phyloP scores from a whole-genome alignment of 2,329 filamentous ascomycete genomes.

The Blastomyces silverae region DNA sequence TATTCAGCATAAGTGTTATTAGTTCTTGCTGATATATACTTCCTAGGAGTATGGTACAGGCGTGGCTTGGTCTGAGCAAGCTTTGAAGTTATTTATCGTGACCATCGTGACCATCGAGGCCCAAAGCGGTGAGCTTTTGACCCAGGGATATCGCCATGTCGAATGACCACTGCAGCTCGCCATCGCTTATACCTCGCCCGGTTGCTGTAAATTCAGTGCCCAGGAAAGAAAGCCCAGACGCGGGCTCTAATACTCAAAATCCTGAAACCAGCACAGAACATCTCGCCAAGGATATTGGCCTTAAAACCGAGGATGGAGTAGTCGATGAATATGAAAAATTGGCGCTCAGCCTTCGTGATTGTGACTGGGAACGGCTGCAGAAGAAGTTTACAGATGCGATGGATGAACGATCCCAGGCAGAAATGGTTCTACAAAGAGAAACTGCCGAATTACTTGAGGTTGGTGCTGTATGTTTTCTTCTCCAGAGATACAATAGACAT shows the following conservation, averaged over 20 bases:
- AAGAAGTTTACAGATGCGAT: constrained; percentile 61
- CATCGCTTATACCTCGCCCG: neutral
- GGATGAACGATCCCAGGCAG: constrained; percentile 54
- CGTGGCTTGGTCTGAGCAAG: neutral
- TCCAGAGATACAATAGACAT: neutral
- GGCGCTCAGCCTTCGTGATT: constrained; percentile 43
- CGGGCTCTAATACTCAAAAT: constrained; percentile 1
- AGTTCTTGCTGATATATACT: neutral
- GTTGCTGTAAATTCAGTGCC: neutral
- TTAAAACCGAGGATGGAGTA: neutral
- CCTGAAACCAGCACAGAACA: neutral
- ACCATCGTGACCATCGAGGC: neutral
- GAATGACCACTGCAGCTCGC: neutral
- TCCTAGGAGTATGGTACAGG: neutral
- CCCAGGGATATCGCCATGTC: constrained; percentile 4
- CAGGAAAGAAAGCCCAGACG: neutral
- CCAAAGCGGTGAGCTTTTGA: neutral
- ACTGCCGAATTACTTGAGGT: constrained; percentile 58
- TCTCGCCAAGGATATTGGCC: neutral
- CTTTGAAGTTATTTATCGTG: neutral
- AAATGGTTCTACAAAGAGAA: constrained; percentile 60
- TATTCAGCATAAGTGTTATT: neutral
- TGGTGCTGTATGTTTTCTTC: constrained; percentile 36
- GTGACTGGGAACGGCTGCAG: constrained; percentile 75
- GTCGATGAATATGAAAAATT: constrained; percentile 22